Conservation (phyloP, 148 eudicot genomes). For the Chenopodium berlandieri region DNA sequence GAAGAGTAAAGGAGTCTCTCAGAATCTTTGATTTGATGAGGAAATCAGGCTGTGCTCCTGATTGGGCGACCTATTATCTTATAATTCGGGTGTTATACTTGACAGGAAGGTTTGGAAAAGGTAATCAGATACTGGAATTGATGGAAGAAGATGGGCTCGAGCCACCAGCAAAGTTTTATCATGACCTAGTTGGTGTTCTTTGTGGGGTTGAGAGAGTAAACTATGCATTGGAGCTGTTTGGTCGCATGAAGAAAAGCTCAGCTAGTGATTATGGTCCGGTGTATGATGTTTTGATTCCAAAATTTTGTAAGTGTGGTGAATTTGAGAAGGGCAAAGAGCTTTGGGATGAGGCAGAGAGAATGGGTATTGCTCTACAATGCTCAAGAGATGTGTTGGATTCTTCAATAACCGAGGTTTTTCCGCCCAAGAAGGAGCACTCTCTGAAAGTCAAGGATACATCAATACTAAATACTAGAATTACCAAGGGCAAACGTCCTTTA, state of each 20-base stretch:
- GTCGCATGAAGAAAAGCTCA: conserved; percentile 50
- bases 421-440: conserved; percentile 33
- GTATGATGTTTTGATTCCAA: conserved; percentile 60
- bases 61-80: conserved; percentile 60
- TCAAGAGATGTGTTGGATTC: conserved; percentile 55
- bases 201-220: conserved; percentile 64
- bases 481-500: conserved; percentile 16
- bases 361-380: conserved; percentile 44
- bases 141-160: conserved; percentile 43
- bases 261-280: conserved; percentile 52
- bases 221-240: conserved; percentile 53
- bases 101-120: conserved; percentile 64
- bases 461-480: conserved; percentile 12
- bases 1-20: conserved; percentile 60
- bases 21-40: conserved; percentile 41
- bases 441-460: neutral
- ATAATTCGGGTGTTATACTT: conserved; percentile 53
- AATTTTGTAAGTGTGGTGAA: conserved; percentile 52
- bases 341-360: conserved; percentile 55
- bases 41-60: conserved; percentile 50
- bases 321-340: conserved; percentile 53
- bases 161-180: conserved; percentile 50
- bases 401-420: conserved; percentile 47
- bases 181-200: conserved; percentile 53
- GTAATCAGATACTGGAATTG: conserved; percentile 49